Base-by-base conservation (phyloP, 164 flowering plant genomes). In the Vitis cinerea region DNA sequence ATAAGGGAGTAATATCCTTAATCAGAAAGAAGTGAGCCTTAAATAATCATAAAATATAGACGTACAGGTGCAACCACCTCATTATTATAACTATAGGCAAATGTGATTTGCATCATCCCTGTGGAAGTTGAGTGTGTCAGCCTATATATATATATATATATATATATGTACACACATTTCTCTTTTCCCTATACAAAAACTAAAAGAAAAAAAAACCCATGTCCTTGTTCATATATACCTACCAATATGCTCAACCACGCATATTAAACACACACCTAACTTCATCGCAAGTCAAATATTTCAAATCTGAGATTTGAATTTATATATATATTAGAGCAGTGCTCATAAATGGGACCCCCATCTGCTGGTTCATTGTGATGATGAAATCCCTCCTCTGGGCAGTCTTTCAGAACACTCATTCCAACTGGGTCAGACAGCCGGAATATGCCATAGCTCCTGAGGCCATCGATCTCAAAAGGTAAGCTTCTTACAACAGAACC, bases 271-370 rank as follows among this genome's bases (percentile, higher is more conserved):
- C 16, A 10, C 59, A 37, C 4, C 4, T 37, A 3, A 37, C 44
- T 37, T 83, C 75, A 87, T 44, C 92, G 87, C 52, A 90, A 77
- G 71, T 92, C 98, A 50, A 87, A 82, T 13, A 89, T 84, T 74
- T 92, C 98, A 70, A 90, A 86, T 71, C 92, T 87, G 64, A 90
- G 82, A 74, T 87, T 82, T 12, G 89, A 81, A 64, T 92, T 90
- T 30, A 76, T 74, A 68, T 85, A 87, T 14, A 92, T 87, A 77
- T 89, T 81, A 54, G 84, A 56, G 79, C 96, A 92, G 44, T 86
- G 77, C 75, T 83, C 87, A 10, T 93, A 93, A 44, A 90, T 66
- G 57, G 91, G 86, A 65, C 78, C 75, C 47, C 96, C 94, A 77
- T 89, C 86, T n/a, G 78, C 70, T 17, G 86, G 82, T 63, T 85